These are phyloP conservation scores for Ceratocystiopsis sp. DNA, from an alignment of 2,329 filamentous ascomycete species.

Conservation along the genomic window DNA sequence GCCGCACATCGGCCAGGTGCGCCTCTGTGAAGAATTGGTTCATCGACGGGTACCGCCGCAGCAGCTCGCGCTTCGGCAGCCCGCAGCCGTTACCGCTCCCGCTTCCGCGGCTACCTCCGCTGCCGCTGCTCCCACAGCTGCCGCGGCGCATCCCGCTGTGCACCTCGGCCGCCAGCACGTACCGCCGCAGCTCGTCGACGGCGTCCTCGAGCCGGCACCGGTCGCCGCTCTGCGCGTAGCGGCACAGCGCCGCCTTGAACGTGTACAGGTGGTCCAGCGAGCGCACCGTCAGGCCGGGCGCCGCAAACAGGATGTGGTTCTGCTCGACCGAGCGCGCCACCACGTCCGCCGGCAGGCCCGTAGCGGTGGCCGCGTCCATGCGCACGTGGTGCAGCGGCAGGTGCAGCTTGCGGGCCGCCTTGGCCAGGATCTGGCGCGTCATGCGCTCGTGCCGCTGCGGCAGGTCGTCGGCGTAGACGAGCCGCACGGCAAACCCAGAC, in stretches of 20 bases:
- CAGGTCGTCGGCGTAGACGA: conserved; percentile 31
- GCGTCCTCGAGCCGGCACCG: conserved; percentile 37
- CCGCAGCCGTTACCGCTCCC: conserved; percentile 19
- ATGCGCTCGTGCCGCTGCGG: conserved; percentile 28
- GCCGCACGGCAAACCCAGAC: conserved; percentile 26
- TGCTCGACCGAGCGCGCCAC: conserved; percentile 39
- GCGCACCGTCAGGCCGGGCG: conserved; percentile 40
- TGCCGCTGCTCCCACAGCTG: conserved; percentile 13
- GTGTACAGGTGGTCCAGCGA: conserved; percentile 46
- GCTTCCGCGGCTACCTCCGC: conserved; percentile 13
- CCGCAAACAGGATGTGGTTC: conserved; percentile 43
- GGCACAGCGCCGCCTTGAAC: conserved; percentile 42
- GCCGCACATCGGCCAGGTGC: conserved; percentile 35
- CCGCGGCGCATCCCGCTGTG: too few relatives aligned
- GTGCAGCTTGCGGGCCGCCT: conserved; percentile 32
- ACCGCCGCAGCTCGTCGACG: conserved; percentile 43
- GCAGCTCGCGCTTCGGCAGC: conserved; percentile 32
- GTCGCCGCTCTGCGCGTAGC: conserved; percentile 31
- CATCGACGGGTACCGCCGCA: conserved; percentile 36
- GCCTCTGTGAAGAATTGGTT: conserved; percentile 27
- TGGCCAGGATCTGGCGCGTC: conserved; percentile 30
- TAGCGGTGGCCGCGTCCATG: conserved; percentile 17
- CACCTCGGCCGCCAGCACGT: conserved; percentile 31
- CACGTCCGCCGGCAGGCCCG: conserved; percentile 32
- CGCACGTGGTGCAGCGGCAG: conserved; percentile 2